Base-by-base conservation (phyloP, 73 alveolate genomes). In the Symbiodinium natans region DNA sequence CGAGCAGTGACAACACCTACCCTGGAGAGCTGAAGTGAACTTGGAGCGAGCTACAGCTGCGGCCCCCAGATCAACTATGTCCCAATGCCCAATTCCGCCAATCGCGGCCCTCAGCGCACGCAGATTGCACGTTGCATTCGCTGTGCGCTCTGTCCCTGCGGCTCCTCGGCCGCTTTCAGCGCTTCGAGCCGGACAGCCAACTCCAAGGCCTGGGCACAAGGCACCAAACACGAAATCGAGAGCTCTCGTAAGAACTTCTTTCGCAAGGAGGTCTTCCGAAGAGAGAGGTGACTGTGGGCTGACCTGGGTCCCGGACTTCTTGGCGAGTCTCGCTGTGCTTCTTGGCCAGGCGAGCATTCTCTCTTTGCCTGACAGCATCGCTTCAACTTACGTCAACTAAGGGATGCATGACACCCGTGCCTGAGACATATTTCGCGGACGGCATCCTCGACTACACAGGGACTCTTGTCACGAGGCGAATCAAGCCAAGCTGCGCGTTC, bases 341-440 rank as follows among this genome's bases (percentile, higher is more conserved):
- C 97, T 90, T 90, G 33, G 89, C 97, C 97, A 90, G 31, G 80
- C 97, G 97, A 5, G 97, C 97, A 15, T 90, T 90, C 56, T 90
- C 97, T 21, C 97, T 27, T 31, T 90, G 97, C 97, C 97, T 90
- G 41, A 33, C 36, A n/a, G n/a, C n/a, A n/a, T n/a, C n/a, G n/a
- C n/a, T n/a, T n/a, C n/a, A n/a, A n/a, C n/a, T n/a, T 17, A 5
- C 19, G 84, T 17, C 36, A 74, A 74, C 6, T 6, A 23, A 31
- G 43, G 10, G 43, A 74, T 10, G 84, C 84, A n/a, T 74, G n/a
- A 33, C 43, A 31, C 5, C 87, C 95, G 34, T 15, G 73, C 95
- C 95, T 89, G 41, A 90, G 88, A 54, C 97, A 90, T 39, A 90
- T 90, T 23, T 90, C 88, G 29, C 94, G 83, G n/a, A 86, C 84